Base-by-base conservation (phyloP, 2,329 filamentous ascomycete genomes). In the Fusarium coffeatum region DNA sequence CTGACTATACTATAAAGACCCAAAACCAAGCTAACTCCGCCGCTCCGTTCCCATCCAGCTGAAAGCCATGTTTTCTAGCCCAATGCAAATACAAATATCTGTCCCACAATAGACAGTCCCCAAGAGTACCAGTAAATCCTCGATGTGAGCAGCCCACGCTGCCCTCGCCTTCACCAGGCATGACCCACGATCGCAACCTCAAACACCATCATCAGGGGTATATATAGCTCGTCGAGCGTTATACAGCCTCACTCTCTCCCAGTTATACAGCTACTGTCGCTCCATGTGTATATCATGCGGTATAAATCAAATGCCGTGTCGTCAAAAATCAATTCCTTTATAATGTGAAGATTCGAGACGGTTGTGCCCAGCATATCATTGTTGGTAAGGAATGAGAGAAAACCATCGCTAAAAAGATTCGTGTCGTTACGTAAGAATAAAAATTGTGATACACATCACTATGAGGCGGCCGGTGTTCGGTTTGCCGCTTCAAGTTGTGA, bases 401-500 rank as follows among this genome's bases (percentile, higher is more conserved):
- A 75, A 63, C 67, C 75, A 76, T 75, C 74, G 74, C 73, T 76
- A 70, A 61, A 53, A 66, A 70, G 48, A 67, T 64, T 65, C 64
- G 66, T 69, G 61, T 68, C 68, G 65, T 74, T 66, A 74, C 66
- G 34, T 59, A 68, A 66, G 55, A 64, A 59, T 54, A 49, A 32
- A 50, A 54, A 56, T 49, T 34, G 41, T 63, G 40, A 54, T 59
- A 49, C 58, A 32, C 37, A 50, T 53, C 56, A 64, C 64, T 62
- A 64, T 53, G 74, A 53, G 27, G 70, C 53, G 59, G 59, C 47
- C 7, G 71, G 47, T 18, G 70, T 72, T 53, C 79, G 79, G 53
- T 77, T 76, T 56, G 82, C 84, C 25, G 84, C 79, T 74, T 86
- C 84, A 13, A 86, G 78, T 68, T 85, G 83, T 53, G 82, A 83